phyloP scores from a whole-genome alignment of 2,329 filamentous ascomycete species.

The Phaeosphaeriaceae sp. region DNA sequence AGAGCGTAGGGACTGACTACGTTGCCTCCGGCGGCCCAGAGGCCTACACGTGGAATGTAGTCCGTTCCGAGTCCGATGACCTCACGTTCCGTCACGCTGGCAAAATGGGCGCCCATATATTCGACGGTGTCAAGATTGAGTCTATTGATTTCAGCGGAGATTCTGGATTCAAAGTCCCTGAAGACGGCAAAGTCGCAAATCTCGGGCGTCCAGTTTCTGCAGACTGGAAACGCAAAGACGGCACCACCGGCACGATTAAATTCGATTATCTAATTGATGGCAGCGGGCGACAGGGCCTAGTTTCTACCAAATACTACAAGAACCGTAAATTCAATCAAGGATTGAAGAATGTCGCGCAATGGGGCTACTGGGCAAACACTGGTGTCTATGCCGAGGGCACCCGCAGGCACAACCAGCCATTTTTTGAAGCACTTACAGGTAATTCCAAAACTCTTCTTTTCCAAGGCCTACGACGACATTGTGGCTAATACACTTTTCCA shows the following conservation, averaged over 20 bases:
- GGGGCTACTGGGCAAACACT: conserved; percentile 57
- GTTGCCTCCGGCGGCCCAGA: conserved; percentile 23
- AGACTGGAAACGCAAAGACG: conserved; percentile 15
- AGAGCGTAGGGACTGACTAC: conserved; percentile 30
- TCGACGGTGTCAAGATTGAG: conserved; percentile 15
- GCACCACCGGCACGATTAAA: conserved; percentile 46
- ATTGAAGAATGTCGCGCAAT: conserved; percentile 59
- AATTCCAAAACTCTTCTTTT: neutral
- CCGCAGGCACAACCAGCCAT: conserved; percentile 49
- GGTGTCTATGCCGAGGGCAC: conserved; percentile 42
- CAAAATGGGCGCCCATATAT: conserved; percentile 28
- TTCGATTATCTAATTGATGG: conserved; percentile 61
- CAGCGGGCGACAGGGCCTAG: conserved; percentile 54
- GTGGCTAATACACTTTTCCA: conserved; percentile 4
- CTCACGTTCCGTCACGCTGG: conserved; percentile 37
- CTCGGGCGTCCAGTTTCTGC: conserved; percentile 12
- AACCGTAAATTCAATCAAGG: conserved; percentile 56
- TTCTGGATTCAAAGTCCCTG: neutral
- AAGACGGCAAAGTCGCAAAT: conserved; percentile 1
- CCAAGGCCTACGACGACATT: neutral
- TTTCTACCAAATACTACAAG: conserved; percentile 59
- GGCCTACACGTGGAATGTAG: conserved; percentile 35
- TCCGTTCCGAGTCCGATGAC: conserved; percentile 39
- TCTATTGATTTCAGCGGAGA: conserved; percentile 13
- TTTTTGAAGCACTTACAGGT: conserved; percentile 49